Base-by-base conservation (phyloP, 768 basidiomycete genomes). In the Trametes meyenii region DNA sequence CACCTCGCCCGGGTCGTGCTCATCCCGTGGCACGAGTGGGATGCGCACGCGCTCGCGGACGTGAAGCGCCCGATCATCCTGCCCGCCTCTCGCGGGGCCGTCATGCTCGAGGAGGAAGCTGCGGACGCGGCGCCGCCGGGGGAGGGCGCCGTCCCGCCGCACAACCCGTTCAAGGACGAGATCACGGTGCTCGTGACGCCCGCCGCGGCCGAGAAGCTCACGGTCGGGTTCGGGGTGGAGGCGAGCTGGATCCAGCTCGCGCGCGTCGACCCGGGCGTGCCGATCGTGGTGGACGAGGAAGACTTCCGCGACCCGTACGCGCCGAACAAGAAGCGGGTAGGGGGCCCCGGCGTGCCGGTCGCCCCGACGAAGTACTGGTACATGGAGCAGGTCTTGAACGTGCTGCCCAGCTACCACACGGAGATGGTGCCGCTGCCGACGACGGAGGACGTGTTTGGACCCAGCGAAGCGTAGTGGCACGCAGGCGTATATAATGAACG, bases 221-320 rank as follows among this genome's bases (percentile, higher is more conserved):
- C 70, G 5, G 73, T 78, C 5, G 86, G 87, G 5, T 81, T 90
- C 76, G 86, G 85, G 0, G 64, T 91, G 14, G 81, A 80, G 3
- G 88, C 83, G 19, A 82, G 85, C 48, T 92, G 85, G 83, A 83
- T 90, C 21, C 88, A 92, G 73, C 77, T 90, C 13, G 83, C 74
- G 29, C 79, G 83, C 33, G 70, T 69, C 26, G 69, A 72, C 57
- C 70, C 66, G 50, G 58, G 21, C 48, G 69, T 58, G 26, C 54
- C 50, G 0, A 54, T 50, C 24, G 52, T 49, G 49, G 61, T 26
- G 35, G 45, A 45, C 14, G 56, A 35, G 29, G 55, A 38, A 50
- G 60, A 44, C n/a, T 16, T 43, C 39, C 38, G 26, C 23, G 33
- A 49, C n/a, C 50, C 51, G 33, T 50, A 62, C 36, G 56, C 55